Conservation (phyloP, 495 filamentous ascomycete species). For the Annulohypoxylon bovei region DNA sequence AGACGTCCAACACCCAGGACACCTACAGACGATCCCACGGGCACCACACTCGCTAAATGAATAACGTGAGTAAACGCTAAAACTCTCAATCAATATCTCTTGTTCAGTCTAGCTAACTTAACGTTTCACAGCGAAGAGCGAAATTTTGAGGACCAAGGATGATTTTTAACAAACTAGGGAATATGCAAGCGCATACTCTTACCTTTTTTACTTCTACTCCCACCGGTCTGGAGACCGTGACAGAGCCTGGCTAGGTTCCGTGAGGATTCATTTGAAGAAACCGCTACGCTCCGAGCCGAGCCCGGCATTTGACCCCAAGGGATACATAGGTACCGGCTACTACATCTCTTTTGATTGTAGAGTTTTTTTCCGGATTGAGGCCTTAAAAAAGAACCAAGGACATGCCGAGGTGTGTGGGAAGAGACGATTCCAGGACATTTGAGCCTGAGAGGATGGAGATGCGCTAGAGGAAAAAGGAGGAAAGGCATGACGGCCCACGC, state of each 20-base stretch:
- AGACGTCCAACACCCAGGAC: constrained; percentile 37
- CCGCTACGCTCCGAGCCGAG: constrained; percentile 37
- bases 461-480: constrained; percentile 4
- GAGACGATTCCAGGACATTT: constrained; percentile 28
- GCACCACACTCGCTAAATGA: constrained; percentile 46
- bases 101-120: constrained; percentile 16
- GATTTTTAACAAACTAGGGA: constrained; percentile 24
- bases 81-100: background rate
- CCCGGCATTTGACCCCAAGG: constrained; percentile 38
- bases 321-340: constrained; percentile 29
- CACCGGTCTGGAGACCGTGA: constrained; percentile 39
- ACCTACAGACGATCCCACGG: constrained; percentile 46
- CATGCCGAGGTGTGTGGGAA: constrained; percentile 30
- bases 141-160: constrained; percentile 27
- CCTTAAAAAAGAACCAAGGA: constrained; percentile 23
- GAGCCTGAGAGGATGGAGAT: constrained; percentile 32
- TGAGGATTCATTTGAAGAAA: constrained; percentile 33
- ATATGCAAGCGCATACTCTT: constrained; percentile 45
- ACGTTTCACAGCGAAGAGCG: constrained; percentile 12
- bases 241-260: constrained; percentile 34
- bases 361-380: constrained; percentile 31
- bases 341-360: constrained; percentile 40
- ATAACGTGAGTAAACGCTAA: constrained; percentile 24
- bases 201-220: constrained; percentile 34
- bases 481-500: constrained; percentile 12